Base-by-base conservation (phyloP, 805 yeast genomes). In the Metschnikowia borealis region DNA sequence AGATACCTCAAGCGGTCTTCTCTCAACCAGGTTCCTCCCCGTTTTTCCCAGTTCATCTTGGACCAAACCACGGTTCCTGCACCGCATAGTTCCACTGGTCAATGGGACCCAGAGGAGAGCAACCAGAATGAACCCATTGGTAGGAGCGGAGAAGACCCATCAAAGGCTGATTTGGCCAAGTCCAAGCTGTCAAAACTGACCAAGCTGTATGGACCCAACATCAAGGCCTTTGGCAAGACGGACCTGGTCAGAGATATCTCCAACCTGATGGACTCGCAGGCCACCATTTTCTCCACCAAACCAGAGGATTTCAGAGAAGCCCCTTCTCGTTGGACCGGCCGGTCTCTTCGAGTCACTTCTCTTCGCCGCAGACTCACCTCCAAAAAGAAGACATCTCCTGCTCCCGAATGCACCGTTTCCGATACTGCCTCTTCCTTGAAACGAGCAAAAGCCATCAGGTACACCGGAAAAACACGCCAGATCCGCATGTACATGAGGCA, bases 201-300 rank as follows among this genome's bases (percentile, higher is more conserved):
- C 29, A 26, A 26, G 29, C 5, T 26, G 5, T 26, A 33, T 33
- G 35, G 35, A 33, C n/a, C 35, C 35, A 33, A 33, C 4, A 33
- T n/a, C 35, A 26, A 26, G 29, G 11, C 11, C 5, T 26, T 8
- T 26, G 11, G 11, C 11, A 26, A 26, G 11, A 10, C 11, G 6
- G 14, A 38, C 18, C 35, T 17, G 23, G 53, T 61, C 6, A 50
- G 67, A 23, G 69, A 66, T 38, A 67, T 70, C 34, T 68, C 74
- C 43, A 61, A 64, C 39, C 67, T 71, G 47, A 66, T 68, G 73
- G 75, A 70, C 4, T 71, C 76, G 0, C 77, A 72, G 54, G 77
- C 74, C 23, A 73, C 78, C 0, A 73, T 73, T 34, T 73, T 73
- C 54, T 70, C 75, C n/a, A 73, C 77, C 8, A 58, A 74, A 50